Evolutionary conservation across 805 yeast species (phyloP).

Genomic region (Diddensiella caesifluorescens): DNA sequence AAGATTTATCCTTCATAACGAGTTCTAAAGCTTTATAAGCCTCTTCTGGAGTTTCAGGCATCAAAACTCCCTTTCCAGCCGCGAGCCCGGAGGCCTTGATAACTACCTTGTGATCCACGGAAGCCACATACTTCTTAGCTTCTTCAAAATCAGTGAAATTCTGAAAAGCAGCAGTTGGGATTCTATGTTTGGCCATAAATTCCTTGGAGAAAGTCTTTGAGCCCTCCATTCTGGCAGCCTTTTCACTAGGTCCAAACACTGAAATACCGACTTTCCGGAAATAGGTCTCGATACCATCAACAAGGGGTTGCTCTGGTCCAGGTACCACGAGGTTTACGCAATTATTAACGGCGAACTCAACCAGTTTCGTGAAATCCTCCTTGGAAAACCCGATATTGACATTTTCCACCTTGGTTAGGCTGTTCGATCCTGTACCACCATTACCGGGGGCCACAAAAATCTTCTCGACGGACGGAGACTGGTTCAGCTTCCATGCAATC

Average conservation of each 20-base stretch:
- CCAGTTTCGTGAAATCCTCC: conserved; percentile 63
- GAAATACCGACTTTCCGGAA: conserved; percentile 85
- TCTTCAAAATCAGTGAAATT: conserved; percentile 72
- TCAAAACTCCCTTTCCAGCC: conserved; percentile 97
- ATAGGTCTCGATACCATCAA: conserved; percentile 76
- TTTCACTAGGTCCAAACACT: conserved; percentile 90
- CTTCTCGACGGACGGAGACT: conserved; percentile 63
- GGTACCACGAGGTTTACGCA: conserved; percentile 75
- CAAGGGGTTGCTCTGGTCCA: conserved; percentile 99
- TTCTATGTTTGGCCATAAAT: conserved; percentile 85
- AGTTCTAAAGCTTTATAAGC: conserved; percentile 78
- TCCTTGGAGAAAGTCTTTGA: conserved; percentile 91
- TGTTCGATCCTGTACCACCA: conserved; percentile 71
- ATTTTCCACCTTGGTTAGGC: conserved; percentile 53
- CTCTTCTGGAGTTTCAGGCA: conserved; percentile 79
- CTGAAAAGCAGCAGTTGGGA: conserved; percentile 89
- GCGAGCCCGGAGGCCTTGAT: conserved; percentile 98
- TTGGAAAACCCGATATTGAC: conserved; percentile 63
- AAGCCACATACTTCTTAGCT: conserved; percentile 66
- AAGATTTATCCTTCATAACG: conserved; percentile 83
- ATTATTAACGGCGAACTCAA: conserved; percentile 66
- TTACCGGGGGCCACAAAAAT: conserved; percentile 96
- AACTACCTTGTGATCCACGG: conserved; percentile 70
- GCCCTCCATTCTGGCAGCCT: conserved; percentile 94
- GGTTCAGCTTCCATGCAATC: conserved; percentile 81